Evolutionary conservation across 2,329 filamentous ascomycete species (phyloP), one percentile per base, ranked within the genome.

Genomic region (Cladophialophora yegresii): DNA sequence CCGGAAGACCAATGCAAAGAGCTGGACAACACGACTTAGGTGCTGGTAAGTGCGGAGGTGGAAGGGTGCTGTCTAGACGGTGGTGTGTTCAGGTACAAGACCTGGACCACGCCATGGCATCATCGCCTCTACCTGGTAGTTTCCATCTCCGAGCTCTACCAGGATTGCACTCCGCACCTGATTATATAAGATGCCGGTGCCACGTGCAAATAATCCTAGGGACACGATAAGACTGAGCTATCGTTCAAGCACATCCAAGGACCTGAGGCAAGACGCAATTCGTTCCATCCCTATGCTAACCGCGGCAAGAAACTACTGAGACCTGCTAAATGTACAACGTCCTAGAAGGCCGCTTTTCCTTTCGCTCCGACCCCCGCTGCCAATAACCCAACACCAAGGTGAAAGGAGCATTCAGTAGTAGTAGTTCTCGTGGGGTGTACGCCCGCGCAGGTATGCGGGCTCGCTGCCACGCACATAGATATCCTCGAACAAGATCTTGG

Each of bases 381-480:
- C 57, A 53, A 22, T 9, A 53, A 45, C 20, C 22, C 51, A 36
- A 57, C 28, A 7, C 47, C 28, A 36, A 13, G 33, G 9, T n/a
- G 20, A 20, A 54, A 43, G 54, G 54, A 43, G 33, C 40, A 55
- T 45, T 75, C 83, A 82, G 77, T 88, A 89, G 80, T 89, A 97
- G 82, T 88, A 95, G 81, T 92, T 93, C 89, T 98, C 95, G 75
- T 98, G 93, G 61, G 89, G 85, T 65, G 89, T 92, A 68, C 93
- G 86, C 72, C 93, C 93, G 73, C 93, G 87, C 81, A 96, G 86
- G 83, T 89, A 96, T 75, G 87, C 82, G 63, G 93, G 93, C 86
- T 97, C 93, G 67, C 86, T 89, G 71, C 93, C 93, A 70, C 84
- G 84, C 73, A 93, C 92, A 80, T 96, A 98, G 78, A 97, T 96